phyloP scores from a whole-genome alignment of 352 stramenopile genomes.

The Phytophthora pistaciae region DNA sequence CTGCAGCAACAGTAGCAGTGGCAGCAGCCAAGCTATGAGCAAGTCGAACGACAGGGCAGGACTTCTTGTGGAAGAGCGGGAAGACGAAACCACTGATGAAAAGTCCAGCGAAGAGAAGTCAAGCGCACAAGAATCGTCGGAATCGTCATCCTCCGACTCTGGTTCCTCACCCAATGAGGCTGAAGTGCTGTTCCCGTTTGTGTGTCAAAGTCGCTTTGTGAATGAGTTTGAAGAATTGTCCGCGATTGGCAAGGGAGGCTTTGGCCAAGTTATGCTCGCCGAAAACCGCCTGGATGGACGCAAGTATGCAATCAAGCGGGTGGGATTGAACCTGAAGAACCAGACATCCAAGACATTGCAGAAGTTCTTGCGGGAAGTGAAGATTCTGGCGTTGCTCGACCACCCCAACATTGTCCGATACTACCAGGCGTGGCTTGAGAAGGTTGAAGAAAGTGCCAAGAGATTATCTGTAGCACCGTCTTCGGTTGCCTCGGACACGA shows the following conservation, averaged over 20 bases:
- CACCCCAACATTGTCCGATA: slow-evolving; percentile 95
- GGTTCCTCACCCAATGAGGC: slow-evolving; percentile 46
- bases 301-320: slow-evolving; percentile 94
- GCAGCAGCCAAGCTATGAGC: slow-evolving; percentile 13
- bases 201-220: slow-evolving; percentile 85
- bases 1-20: slow-evolving; percentile 44
- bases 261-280: slow-evolving; percentile 95
- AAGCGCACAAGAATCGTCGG: slow-evolving; percentile 42
- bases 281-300: slow-evolving; percentile 95
- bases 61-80: not conserved
- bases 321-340: slow-evolving; percentile 85
- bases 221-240: slow-evolving; percentile 89
- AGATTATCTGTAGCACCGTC: slow-evolving; percentile 16
- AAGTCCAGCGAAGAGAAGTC: slow-evolving; percentile 39
- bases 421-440: slow-evolving; percentile 93
- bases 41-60: slow-evolving; percentile 25
- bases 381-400: slow-evolving; percentile 92
- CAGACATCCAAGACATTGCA: slow-evolving; percentile 93
- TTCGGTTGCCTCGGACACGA: slow-evolving; percentile 41
- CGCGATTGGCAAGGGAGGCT: slow-evolving; percentile 93
- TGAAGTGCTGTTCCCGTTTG: slow-evolving; percentile 85
- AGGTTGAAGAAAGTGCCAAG: slow-evolving; percentile 67
- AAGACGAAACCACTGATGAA: slow-evolving; percentile 35
- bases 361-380: slow-evolving; percentile 94
- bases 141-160: slow-evolving; percentile 65